Percentiles rank a stretch among this genome's conserved stretches.
phyloP scores from a whole-genome alignment of 2,329 filamentous ascomycete genomes.

The Hymenoscyphus fructigenus region DNA sequence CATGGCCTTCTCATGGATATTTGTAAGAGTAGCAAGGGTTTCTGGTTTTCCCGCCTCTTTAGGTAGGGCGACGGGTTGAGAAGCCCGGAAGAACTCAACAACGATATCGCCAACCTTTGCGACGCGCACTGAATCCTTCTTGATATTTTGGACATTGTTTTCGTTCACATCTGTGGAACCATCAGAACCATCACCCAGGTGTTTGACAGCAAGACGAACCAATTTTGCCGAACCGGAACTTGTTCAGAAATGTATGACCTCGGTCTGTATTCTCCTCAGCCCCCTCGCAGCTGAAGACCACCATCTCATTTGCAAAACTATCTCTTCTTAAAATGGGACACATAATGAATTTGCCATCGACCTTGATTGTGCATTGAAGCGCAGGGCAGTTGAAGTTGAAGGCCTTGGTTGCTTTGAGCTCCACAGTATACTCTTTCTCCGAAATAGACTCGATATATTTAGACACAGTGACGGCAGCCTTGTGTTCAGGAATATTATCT shows the following conservation, averaged over 20 bases:
- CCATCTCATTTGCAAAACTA: no score
- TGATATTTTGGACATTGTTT: conserved; percentile 6
- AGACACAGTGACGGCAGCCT: neutral
- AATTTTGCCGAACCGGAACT: conserved; percentile 18
- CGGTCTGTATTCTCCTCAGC: no score
- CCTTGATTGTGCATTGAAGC: neutral
- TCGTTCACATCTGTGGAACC: conserved; percentile 9
- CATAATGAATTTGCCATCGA: conserved; percentile 7
- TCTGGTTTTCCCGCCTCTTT: neutral
- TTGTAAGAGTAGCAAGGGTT: neutral
- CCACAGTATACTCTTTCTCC: conserved; percentile 3
- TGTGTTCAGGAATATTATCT: neutral
- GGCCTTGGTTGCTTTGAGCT: neutral
- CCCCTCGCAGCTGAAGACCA: no score
- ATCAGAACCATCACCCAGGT: neutral
- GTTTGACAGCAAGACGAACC: neutral
- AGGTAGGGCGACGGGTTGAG: neutral
- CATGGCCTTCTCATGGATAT: conserved; percentile 22
- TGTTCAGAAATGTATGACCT: no score
- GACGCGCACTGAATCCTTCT: conserved; percentile 13
- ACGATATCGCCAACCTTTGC: conserved; percentile 15
- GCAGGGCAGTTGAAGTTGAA: conserved; percentile 2
- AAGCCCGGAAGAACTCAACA: conserved; percentile 10
- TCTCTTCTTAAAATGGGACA: no score
- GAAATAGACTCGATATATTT: conserved; percentile 7